A percentile compares a stretch with the other conserved stretches of the same genome.
These are phyloP conservation scores for Manihot esculenta DNA, from an alignment of 441 rosid species.

Conservation along the genomic window DNA sequence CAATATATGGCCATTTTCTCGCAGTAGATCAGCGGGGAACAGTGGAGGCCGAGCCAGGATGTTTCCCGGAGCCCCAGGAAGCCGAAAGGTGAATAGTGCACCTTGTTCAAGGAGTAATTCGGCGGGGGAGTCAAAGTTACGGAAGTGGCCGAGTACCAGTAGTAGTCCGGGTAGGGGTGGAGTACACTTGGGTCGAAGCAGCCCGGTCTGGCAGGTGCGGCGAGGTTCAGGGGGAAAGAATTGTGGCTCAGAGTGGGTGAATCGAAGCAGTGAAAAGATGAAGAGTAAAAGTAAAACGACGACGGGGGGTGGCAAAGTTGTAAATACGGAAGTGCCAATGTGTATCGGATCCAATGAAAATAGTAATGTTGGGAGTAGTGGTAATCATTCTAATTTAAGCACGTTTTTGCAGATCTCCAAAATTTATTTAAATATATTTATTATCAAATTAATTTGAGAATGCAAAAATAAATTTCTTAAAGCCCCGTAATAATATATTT, in stretches of 20 bases:
- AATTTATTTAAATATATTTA: no score
- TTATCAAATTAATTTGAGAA: no score
- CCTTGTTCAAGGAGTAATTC: slow-evolving; percentile 92
- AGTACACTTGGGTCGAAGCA: slow-evolving; percentile 73
- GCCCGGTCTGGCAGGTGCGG: slow-evolving; percentile 83
- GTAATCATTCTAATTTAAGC: slow-evolving; percentile 50
- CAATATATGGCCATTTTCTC: slow-evolving; percentile 85
- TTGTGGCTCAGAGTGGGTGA: no score
- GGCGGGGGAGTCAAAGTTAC: slow-evolving; percentile 72
- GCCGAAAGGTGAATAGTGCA: slow-evolving; percentile 82
- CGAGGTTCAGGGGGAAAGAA: slow-evolving; percentile 24
- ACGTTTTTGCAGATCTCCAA: no score
- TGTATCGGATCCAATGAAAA: slow-evolving; percentile 59
- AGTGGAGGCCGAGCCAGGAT: slow-evolving; percentile 53
- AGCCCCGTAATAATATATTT: no score
- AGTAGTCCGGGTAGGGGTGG: slow-evolving; percentile 67
- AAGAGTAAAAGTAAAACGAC: slow-evolving; percentile 27
- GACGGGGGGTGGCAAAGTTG: slow-evolving; percentile 26
- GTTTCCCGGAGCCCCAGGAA: slow-evolving; percentile 29
- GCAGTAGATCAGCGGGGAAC: slow-evolving; percentile 89
- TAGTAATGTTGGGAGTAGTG: slow-evolving; percentile 32
- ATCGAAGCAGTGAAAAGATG: slow-evolving; percentile 33
- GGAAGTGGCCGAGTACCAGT: slow-evolving; percentile 81
- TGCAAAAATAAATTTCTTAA: no score
- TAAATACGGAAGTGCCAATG: slow-evolving; percentile 69